A percentile compares a stretch with the other conserved stretches of the same genome.
Evolutionary conservation across 1,139 yeast genomes (phyloP).

Genomic region (Debaryomyces sp.): DNA sequence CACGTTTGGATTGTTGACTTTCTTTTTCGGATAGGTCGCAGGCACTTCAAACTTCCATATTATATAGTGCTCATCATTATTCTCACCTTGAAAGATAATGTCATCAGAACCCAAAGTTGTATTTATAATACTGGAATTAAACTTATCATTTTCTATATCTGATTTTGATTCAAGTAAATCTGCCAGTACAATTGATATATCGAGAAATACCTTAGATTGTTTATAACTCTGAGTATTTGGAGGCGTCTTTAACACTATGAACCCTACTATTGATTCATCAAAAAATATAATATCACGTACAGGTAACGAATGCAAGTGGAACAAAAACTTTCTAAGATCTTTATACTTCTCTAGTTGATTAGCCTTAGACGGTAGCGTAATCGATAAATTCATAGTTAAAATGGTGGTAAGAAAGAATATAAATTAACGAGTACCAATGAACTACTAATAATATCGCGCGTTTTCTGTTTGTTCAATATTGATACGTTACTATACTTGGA

Average conservation of each 20-base stretch:
- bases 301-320: not conserved
- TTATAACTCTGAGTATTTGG: constrained; percentile 8
- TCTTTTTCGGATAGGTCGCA: constrained; percentile 39
- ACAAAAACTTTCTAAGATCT: constrained; percentile 9
- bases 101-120: constrained; percentile 16
- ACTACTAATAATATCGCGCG: not conserved
- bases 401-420: not conserved
- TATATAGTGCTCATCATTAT: constrained; percentile 14
- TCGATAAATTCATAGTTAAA: constrained; percentile 13
- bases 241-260: constrained; percentile 24
- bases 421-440: not conserved
- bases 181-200: constrained; percentile 32
- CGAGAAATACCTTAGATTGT: constrained; percentile 23
- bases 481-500: not conserved
- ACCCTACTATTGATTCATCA: constrained; percentile 44
- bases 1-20: constrained; percentile 34
- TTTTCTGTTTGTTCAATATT: not conserved
- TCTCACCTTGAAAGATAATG: constrained; percentile 14
- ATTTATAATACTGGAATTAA: constrained; percentile 19
- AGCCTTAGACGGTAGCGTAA: constrained; percentile 10
- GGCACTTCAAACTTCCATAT: constrained; percentile 42
- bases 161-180: constrained; percentile 18
- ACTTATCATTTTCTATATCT: constrained; percentile 10
- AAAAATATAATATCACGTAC: constrained; percentile 27
- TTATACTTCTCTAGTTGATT: constrained; percentile 5